Base-by-base conservation (phyloP, 2,329 filamentous ascomycete species). In the Annulohypoxylon truncatum region DNA sequence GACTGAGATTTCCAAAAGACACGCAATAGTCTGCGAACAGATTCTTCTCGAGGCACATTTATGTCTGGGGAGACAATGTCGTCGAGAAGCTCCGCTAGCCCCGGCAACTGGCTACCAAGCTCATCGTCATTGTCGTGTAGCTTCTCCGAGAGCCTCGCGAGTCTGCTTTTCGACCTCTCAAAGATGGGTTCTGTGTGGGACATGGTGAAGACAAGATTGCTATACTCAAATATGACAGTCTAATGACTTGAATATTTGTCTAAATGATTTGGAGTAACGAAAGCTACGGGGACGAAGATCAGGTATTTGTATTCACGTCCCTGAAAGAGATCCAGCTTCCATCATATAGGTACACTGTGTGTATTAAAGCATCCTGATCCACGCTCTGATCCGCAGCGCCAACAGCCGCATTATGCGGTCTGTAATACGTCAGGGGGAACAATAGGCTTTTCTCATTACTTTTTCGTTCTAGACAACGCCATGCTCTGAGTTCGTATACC, bases 1-100 rank as follows among this genome's bases (percentile, higher is more conserved):
- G 42, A 33, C 12, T 58, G 29, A 2, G 61, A 64, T 29, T 64
- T 40, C 61, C 61, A 64, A 35, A 64, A 64, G n/a, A 64, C 61
- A 7, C 33, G 61, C 26, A 64, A 10, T 5, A 64, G 31, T 29
- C 61, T 64, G 18, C 61, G 61, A 22, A 64, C 15, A 20, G 61
- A 64, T 6, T 58, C 31, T n/a, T 64, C 61, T 3, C 61, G 54
- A 35, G 61, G 54, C 15, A 64, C 54, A n/a, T 64, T 50, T 13
- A 42, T 52, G 40, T 54, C 24, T 9, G 48, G 22, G 12, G 58
- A 50, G 33, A 59, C 24, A 28, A 64, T 64, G 20, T 64, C 61
- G 4, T 59, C 61, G 12, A 64, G 26, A 15, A 64, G 61, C 4
- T 64, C 47, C 12, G 61, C 48, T 12, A 64, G 53, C 1, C 61